phyloP scores from a whole-genome alignment of 805 yeast species.

The Saccharomycopsis sp. region DNA sequence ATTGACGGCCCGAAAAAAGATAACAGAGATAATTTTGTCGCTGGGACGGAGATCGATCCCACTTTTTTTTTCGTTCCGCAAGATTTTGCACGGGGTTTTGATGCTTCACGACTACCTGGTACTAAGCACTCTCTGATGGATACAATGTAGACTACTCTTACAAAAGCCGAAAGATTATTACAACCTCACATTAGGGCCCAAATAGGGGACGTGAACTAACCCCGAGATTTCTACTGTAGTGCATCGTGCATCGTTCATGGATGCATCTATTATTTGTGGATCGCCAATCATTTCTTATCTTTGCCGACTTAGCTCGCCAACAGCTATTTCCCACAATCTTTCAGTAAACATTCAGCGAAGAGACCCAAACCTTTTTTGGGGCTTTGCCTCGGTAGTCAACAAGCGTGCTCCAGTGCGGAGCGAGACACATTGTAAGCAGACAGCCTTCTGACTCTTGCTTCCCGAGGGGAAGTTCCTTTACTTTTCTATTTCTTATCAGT shows the following conservation, averaged over 20 bases:
- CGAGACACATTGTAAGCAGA: no score
- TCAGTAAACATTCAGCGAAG: background rate
- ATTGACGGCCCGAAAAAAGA: background rate
- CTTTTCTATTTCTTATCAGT: background rate
- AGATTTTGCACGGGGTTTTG: background rate
- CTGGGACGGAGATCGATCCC: background rate
- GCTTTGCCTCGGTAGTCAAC: background rate
- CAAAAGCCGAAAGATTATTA: no score
- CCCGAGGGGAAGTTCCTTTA: background rate
- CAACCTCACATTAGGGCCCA: no score
- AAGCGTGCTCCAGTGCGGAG: no score
- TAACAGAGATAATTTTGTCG: background rate
- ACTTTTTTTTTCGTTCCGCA: background rate
- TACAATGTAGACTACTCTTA: background rate
- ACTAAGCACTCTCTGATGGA: background rate
- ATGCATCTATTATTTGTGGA: no score
- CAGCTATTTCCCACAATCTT: background rate
- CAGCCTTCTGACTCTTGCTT: background rate
- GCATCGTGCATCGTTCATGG: background rate
- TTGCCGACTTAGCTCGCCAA: background rate
- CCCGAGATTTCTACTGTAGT: background rate
- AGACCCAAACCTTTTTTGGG: background rate
- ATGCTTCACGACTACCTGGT: background rate
- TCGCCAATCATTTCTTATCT: background rate
- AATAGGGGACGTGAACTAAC: background rate